Evolutionary conservation across 371 early-diverging fungal genomes (phyloP).

Genomic region (Blakeslea trispora): DNA sequence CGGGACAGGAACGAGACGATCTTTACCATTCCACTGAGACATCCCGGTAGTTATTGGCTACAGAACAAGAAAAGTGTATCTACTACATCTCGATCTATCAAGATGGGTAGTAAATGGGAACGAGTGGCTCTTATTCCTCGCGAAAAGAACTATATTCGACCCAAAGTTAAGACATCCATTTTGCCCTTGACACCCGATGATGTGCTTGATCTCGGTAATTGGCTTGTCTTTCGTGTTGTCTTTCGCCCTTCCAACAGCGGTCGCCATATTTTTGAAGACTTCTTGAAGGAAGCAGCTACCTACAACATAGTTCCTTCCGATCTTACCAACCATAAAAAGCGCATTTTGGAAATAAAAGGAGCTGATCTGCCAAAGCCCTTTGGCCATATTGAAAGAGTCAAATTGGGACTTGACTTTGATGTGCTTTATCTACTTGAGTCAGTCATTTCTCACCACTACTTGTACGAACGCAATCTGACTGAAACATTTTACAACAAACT

Average conservation of each 20-base stretch:
- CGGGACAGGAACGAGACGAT: constrained; percentile 8
- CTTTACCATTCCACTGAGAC: constrained; percentile 34
- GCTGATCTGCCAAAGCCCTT: constrained; percentile 14
- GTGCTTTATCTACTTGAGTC: constrained; percentile 54
- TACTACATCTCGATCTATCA: not conserved
- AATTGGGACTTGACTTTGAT: constrained; percentile 28
- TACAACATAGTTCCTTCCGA: constrained; percentile 46
- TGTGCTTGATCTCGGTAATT: constrained; percentile 32
- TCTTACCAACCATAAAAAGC: not conserved
- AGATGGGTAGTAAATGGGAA: constrained; percentile 24
- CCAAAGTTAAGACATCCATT: constrained; percentile 12
- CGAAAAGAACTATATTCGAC: not conserved
- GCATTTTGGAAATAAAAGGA: constrained; percentile 8
- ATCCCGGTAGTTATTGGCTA: constrained; percentile 38
- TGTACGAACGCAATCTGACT: constrained; percentile 49
- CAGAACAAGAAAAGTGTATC: constrained; percentile 11
- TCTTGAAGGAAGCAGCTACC: constrained; percentile 36
- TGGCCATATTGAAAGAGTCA: constrained; percentile 29
- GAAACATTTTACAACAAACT: constrained; percentile 35
- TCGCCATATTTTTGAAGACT: constrained; percentile 14
- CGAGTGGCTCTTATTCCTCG: constrained; percentile 32
- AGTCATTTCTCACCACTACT: constrained; percentile 33
- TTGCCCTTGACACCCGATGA: constrained; percentile 17
- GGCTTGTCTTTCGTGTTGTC: constrained; percentile 40
- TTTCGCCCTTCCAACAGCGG: constrained; percentile 11